Conservation (phyloP, 768 basidiomycete genomes). For the Suillus clintonianus region DNA sequence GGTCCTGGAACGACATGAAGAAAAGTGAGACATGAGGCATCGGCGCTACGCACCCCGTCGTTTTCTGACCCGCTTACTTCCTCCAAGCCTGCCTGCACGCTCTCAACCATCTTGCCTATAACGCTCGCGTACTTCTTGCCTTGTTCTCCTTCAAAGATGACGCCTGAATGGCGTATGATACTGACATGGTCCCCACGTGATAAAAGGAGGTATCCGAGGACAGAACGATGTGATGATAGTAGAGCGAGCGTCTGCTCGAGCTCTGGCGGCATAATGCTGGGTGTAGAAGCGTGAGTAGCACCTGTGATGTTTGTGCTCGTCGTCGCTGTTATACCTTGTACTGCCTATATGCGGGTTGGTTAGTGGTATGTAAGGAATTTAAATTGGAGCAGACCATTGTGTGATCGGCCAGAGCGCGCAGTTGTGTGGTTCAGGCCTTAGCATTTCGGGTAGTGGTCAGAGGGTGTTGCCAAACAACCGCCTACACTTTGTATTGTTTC, state of each 20-base stretch:
- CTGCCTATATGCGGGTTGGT: conserved; percentile 1
- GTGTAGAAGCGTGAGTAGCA: conserved; percentile 11
- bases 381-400: background rate
- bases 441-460: background rate
- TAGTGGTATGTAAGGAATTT: background rate
- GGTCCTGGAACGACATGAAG: conserved; percentile 55
- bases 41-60: conserved; percentile 50
- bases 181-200: conserved; percentile 70
- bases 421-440: background rate
- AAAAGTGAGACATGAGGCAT: background rate
- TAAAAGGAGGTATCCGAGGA: conserved; percentile 84
- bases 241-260: conserved; percentile 78
- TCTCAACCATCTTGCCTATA: conserved; percentile 74
- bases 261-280: conserved; percentile 67
- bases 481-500: background rate
- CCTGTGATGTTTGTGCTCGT: conserved; percentile 16
- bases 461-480: conserved; percentile 3
- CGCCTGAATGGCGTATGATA: conserved; percentile 84
- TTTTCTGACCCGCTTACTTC: conserved; percentile 69
- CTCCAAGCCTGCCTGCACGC: conserved; percentile 75
- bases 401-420: background rate
- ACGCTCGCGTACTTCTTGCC: conserved; percentile 74
- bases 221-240: conserved; percentile 80
- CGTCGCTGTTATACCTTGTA: conserved; percentile 10
- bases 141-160: conserved; percentile 84